Conservation (phyloP, 257 asterid species). For the Paulownia fortunei region DNA sequence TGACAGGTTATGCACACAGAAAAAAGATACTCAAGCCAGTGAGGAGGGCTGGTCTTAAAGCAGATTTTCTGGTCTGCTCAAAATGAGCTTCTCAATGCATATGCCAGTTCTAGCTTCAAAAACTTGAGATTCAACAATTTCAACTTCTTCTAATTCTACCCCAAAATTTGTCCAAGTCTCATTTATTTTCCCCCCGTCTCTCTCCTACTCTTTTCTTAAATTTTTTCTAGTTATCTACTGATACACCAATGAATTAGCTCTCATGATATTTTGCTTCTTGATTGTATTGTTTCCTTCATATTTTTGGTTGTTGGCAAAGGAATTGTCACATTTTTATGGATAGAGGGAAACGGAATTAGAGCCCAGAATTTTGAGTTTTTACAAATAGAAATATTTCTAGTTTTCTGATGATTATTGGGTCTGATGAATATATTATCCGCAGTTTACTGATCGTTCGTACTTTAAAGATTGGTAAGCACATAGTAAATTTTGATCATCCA, state of each 20-base stretch:
- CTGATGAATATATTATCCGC: slow-evolving; percentile 3
- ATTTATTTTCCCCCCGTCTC: background rate
- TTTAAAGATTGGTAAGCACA: no score
- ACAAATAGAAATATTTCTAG: background rate
- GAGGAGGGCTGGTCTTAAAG: slow-evolving; percentile 53
- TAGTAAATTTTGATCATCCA: no score
- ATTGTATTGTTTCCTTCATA: background rate
- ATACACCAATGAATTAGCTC: background rate
- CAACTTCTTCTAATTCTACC: slow-evolving; percentile 41
- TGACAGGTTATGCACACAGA: slow-evolving; percentile 49
- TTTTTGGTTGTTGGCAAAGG: background rate
- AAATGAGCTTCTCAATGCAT: slow-evolving; percentile 52
- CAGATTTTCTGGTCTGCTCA: slow-evolving; percentile 63
- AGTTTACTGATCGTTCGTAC: background rate
- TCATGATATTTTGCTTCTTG: background rate
- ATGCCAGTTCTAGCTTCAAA: slow-evolving; percentile 39
- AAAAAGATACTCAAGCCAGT: slow-evolving; percentile 58
- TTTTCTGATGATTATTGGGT: background rate
- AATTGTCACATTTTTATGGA: background rate
- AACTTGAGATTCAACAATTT: slow-evolving; percentile 44
- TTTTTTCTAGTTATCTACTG: background rate
- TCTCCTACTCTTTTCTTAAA: background rate
- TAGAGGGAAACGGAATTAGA: background rate
- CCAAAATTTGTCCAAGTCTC: no score
- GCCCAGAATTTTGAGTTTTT: slow-evolving; percentile 4